phyloP scores from a whole-genome alignment of 1,284 basidiomycete genomes.

The Cystobasidium slooffiae region DNA sequence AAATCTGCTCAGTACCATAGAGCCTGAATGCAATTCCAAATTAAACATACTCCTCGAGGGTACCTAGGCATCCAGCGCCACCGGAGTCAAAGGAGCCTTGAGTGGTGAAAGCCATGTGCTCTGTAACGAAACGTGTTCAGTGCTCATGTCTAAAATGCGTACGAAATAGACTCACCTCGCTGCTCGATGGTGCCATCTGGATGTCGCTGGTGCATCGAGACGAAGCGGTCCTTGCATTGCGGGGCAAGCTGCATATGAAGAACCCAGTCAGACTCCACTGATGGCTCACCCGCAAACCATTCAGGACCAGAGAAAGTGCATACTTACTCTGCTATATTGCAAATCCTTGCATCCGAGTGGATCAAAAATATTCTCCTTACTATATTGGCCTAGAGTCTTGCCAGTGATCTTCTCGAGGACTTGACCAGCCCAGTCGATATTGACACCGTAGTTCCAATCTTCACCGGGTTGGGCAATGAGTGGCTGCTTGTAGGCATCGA shows the following conservation, averaged over 20 bases:
- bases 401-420: conserved; percentile 50
- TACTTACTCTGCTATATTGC: conserved; percentile 44
- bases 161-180: neutral
- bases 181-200: conserved; percentile 23
- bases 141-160: neutral
- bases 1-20: conserved; percentile 1
- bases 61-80: conserved; percentile 46
- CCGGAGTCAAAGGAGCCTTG: conserved; percentile 40
- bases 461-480: conserved; percentile 49
- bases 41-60: conserved; percentile 50
- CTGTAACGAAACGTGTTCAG: neutral
- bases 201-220: conserved; percentile 23
- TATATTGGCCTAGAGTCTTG: conserved; percentile 50
- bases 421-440: conserved; percentile 52
- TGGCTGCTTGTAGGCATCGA: conserved; percentile 45
- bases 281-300: neutral
- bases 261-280: neutral
- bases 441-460: conserved; percentile 51
- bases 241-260: conserved; percentile 4
- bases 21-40: neutral
- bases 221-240: conserved; percentile 29
- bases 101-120: conserved; percentile 18
- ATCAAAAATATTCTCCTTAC: conserved; percentile 51
- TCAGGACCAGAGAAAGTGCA: neutral
- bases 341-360: conserved; percentile 51